Evolutionary conservation across 2,329 filamentous ascomycete species (phyloP).

Genomic region (Grosmannia penicillata): DNA sequence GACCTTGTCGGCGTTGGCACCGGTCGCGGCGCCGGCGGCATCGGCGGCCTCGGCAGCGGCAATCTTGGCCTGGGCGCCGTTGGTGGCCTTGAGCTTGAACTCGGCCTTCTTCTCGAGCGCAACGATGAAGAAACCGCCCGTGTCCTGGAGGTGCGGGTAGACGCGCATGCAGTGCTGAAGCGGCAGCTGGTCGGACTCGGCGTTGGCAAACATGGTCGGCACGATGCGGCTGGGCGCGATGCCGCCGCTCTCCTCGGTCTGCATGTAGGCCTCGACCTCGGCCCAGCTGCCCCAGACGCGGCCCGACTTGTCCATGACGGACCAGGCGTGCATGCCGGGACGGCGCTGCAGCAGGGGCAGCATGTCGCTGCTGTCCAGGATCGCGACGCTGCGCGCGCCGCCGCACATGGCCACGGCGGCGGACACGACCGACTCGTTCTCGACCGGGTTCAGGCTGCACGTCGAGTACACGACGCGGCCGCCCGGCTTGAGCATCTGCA

Average conservation of each 20-base stretch:
- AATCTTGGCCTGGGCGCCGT: not conserved
- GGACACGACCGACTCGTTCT: constrained; percentile 87
- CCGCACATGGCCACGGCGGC: constrained; percentile 84
- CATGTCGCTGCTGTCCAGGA: constrained; percentile 69
- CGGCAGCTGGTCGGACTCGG: constrained; percentile 49
- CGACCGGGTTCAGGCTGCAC: constrained; percentile 96
- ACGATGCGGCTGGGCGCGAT: constrained; percentile 51
- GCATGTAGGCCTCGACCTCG: constrained; percentile 57
- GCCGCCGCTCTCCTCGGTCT: constrained; percentile 39
- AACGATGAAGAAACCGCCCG: constrained; percentile 93
- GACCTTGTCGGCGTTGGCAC: constrained; percentile 8
- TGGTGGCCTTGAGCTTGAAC: constrained; percentile 51
- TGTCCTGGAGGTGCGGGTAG: constrained; percentile 91
- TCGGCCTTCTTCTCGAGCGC: constrained; percentile 86
- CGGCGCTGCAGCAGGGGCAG: constrained; percentile 64
- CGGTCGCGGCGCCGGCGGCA: constrained; percentile 2
- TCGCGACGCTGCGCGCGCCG: constrained; percentile 63
- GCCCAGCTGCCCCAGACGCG: constrained; percentile 70
- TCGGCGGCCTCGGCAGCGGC: constrained; percentile 17
- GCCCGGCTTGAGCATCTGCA: constrained; percentile 92
- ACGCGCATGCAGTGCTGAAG: constrained; percentile 85
- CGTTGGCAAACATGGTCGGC: constrained; percentile 68
- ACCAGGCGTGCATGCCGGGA: constrained; percentile 69
- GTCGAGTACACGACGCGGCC: constrained; percentile 95
- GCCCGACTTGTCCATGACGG: constrained; percentile 76